A percentile compares a stretch with the other conserved stretches of the same genome.
Conservation (phyloP, 768 basidiomycete species). For the Hortiboletus flavorubellus region DNA sequence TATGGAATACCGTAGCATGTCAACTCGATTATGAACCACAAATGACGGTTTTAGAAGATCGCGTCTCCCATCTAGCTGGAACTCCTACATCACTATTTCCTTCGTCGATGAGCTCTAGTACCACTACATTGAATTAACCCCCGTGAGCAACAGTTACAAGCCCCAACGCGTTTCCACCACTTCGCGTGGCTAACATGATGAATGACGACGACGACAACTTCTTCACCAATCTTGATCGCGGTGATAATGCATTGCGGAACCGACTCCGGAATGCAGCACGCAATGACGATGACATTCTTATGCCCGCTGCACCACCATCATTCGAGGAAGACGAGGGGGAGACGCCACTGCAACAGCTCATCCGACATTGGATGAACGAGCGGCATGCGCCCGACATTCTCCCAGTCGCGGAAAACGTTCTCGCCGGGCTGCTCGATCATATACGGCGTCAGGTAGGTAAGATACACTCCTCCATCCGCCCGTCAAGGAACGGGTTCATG, state of each 20-base stretch:
- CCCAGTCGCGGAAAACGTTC: slow-evolving; percentile 64
- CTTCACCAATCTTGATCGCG: slow-evolving; percentile 25
- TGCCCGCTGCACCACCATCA: slow-evolving; percentile 26
- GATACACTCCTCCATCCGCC: neutral
- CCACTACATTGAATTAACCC: neutral
- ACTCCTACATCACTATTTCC: neutral
- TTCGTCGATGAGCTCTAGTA: neutral
- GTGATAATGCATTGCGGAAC: slow-evolving; percentile 27
- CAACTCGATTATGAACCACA: neutral
- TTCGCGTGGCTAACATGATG: neutral
- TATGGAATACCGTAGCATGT: neutral
- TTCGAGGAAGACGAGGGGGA: slow-evolving; percentile 41
- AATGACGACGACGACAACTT: slow-evolving; percentile 28
- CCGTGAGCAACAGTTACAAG: neutral
- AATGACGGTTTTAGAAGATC: neutral
- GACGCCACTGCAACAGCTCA: slow-evolving; percentile 65
- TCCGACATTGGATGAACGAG: slow-evolving; percentile 85
- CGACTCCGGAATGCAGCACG: slow-evolving; percentile 36
- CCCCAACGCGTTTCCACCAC: neutral
- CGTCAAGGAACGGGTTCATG: neutral
- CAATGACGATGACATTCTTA: slow-evolving; percentile 26
- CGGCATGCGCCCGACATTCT: slow-evolving; percentile 78
- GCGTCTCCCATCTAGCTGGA: neutral
- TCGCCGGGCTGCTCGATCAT: slow-evolving; percentile 67
- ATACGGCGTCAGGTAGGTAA: slow-evolving; percentile 74